Base-by-base conservation (phyloP, 805 yeast genomes). In the Ogataea allantospora region DNA sequence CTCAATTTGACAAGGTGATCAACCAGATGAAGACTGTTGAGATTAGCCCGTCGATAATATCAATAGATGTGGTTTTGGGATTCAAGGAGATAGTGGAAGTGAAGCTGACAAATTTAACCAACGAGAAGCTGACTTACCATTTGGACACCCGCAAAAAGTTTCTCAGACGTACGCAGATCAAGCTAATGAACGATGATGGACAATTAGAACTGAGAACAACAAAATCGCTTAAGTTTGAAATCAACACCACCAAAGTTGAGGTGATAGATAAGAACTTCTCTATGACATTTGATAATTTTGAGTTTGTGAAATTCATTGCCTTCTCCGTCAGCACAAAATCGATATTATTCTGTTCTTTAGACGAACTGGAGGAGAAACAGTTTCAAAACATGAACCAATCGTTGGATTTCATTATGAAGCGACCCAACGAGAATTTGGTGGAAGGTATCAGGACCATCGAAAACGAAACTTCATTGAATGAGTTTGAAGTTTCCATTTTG, bases 1-100 rank as follows among this genome's bases (percentile, higher is more conserved):
- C 62, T 11, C 42, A 43, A 21, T 57, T 57, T 44, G 49, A 54
- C 29, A 33, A 33, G 11, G 43, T 51, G 3, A 42, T 58, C 4
- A 48, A 47, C 25, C 44, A 38, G n/a, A 42, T 57, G 44, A 58
- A 60, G 23, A 48, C 70, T 24, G 75, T 78, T 25, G 61, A 59
- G 14, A 58, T 69, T 6, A 73, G 70, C 43, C 75, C 75, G 31
- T 54, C 63, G 5, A 53, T 65, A 10, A 60, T 76, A 17, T 68
- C 74, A 1, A 50, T 53, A 3, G 65, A 76, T 2, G 51, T 54
- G 2, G 67, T 75, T 16, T 45, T 57, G 29, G 57, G 62, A 21
- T 43, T 68, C 36, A 66, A 68, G 26, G 38, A 65, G 18, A 38
- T 43, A 14, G 28, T 53, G 9, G 30, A 46, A 28, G 38, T 65